Evolutionary conservation across 139 green algal genomes (phyloP).

Genomic region (Chlamydomonas schloesseri): DNA sequence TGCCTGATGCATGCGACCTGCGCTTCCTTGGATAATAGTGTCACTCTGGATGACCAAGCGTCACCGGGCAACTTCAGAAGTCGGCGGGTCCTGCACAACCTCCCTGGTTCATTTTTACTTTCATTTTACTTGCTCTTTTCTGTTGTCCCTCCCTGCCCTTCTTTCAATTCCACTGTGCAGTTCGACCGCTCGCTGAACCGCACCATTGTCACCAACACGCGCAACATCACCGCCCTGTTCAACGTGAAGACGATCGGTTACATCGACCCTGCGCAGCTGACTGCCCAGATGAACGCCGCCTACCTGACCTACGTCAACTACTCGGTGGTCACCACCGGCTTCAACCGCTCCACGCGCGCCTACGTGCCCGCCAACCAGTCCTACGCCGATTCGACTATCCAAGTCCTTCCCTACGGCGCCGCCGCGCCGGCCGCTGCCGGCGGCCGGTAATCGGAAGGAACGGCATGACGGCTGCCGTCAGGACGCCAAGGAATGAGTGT

Average conservation of each 20-base stretch:
- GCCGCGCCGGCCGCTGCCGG: too few species aligned
- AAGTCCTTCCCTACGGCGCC: neutral
- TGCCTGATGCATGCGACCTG: too few species aligned
- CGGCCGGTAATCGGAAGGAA: too few species aligned
- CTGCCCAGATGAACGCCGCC: neutral
- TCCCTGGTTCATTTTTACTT: too few species aligned
- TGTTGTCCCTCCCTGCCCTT: too few species aligned
- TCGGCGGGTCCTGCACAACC: too few species aligned
- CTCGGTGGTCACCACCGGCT: neutral
- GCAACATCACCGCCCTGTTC: neutral
- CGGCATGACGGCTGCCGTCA: too few species aligned
- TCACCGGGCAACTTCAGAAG: too few species aligned
- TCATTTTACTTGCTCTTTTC: too few species aligned
- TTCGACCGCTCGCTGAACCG: conserved; percentile 1
- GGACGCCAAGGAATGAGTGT: too few species aligned
- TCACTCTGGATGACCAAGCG: too few species aligned
- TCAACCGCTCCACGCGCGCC: neutral
- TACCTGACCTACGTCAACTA: neutral
- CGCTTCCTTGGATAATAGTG: too few species aligned
- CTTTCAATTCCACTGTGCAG: neutral
- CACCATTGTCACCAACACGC: neutral
- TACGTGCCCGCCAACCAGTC: neutral
- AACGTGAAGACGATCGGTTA: conserved; percentile 3
- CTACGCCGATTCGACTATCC: neutral
- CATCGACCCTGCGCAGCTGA: neutral